Evolutionary conservation across 2,329 filamentous ascomycete species (phyloP).

Genomic region (Stagonosporopsis vannaccii): DNA sequence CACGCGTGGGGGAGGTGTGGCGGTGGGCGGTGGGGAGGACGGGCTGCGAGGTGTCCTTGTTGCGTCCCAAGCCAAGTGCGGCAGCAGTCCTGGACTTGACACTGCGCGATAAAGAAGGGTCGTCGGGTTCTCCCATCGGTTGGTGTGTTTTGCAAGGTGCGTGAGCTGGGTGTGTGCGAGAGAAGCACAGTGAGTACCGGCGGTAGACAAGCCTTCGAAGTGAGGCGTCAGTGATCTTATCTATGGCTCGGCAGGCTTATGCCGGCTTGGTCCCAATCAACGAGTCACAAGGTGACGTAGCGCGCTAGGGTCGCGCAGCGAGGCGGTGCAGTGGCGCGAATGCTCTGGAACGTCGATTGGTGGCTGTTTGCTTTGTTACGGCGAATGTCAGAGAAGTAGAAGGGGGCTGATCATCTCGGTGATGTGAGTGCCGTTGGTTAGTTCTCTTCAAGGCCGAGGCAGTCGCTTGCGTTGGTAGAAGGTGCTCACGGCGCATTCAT

Average conservation of each 20-base stretch:
- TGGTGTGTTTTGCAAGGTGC: constrained; percentile 27
- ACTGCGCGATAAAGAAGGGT: constrained; percentile 59
- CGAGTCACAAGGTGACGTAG: constrained; percentile 12
- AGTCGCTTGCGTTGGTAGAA: constrained; percentile 12
- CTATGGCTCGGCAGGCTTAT: constrained; percentile 24
- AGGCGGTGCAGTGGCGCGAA: constrained; percentile 13
- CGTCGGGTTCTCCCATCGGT: constrained; percentile 65
- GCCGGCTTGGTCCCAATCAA: constrained; percentile 19
- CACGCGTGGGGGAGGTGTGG: constrained; percentile 25
- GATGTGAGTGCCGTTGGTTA: constrained; percentile 4
- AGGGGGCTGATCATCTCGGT: constrained; percentile 2
- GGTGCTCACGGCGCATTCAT: constrained; percentile 6
- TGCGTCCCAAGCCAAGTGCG: constrained; percentile 53
- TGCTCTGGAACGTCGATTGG: constrained; percentile 11
- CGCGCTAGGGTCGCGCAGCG: constrained; percentile 6
- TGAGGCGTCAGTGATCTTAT: constrained; percentile 33
- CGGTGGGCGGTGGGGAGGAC: constrained; percentile 40
- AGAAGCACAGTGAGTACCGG: constrained; percentile 13
- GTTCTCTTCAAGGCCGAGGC: background rate
- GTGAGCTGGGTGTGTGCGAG: constrained; percentile 12
- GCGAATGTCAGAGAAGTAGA: constrained; percentile 5
- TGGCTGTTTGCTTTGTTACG: constrained; percentile 3
- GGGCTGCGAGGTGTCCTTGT: constrained; percentile 36
- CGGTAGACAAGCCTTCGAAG: constrained; percentile 23
- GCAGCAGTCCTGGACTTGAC: constrained; percentile 59